Evolutionary conservation across 495 filamentous ascomycete species (phyloP).

Genomic region (Aspergillus heteromorphus): DNA sequence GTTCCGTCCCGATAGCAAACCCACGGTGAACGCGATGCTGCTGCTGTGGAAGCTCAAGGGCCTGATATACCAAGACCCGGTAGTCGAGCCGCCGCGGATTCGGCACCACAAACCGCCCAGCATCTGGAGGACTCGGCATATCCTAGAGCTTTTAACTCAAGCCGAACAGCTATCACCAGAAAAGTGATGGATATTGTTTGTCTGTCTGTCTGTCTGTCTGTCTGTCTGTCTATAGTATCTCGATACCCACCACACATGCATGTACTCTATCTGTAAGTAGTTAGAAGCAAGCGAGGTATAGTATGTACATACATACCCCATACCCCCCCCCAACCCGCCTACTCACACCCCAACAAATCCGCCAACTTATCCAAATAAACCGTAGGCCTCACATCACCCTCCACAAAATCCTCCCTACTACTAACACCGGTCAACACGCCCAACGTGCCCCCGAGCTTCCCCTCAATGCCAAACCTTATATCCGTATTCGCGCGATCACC

Average conservation of each 20-base stretch:
- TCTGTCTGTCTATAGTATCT: too few relatives aligned
- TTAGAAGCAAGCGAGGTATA: too few relatives aligned
- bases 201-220: too few relatives aligned
- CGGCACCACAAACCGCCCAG: neutral
- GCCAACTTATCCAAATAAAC: conserved; percentile 79
- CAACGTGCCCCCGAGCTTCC: conserved; percentile 83
- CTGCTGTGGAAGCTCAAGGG: conserved; percentile 65
- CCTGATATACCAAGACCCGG: conserved; percentile 36
- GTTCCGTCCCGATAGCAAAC: conserved; percentile 28
- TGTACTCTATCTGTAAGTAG: too few relatives aligned
- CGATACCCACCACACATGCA: too few relatives aligned
- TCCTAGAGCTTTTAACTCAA: neutral
- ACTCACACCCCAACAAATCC: conserved; percentile 53
- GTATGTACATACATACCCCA: neutral
- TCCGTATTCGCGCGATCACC: conserved; percentile 93
- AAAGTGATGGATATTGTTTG: too few relatives aligned
- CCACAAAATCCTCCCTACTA: conserved; percentile 73
- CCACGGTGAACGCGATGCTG: conserved; percentile 47
- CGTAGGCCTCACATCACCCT: conserved; percentile 62
- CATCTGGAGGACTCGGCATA: neutral
- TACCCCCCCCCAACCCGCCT: neutral
- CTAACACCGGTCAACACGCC: conserved; percentile 87
- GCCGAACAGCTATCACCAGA: too few relatives aligned
- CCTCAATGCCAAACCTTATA: conserved; percentile 92
- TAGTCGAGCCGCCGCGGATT: neutral